phyloP scores from a whole-genome alignment of 352 stramenopile genomes.

The Globisporangium cederbergense region DNA sequence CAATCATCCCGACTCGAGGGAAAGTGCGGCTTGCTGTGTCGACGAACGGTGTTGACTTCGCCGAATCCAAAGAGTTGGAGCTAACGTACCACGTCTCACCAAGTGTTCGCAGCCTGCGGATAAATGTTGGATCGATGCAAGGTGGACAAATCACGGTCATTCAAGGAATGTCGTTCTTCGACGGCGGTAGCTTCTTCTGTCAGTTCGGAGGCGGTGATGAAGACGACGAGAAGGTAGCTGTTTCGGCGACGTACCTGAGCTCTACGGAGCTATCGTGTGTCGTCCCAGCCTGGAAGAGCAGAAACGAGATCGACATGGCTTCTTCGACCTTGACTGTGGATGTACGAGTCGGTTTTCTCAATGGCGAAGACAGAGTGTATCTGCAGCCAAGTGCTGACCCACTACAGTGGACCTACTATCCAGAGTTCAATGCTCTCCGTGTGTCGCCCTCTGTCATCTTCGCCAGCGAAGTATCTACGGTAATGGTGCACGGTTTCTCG shows the following conservation, averaged over 20 bases:
- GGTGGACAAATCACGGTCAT: slow-evolving; percentile 27
- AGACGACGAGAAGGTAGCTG: not conserved
- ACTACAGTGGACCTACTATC: slow-evolving; percentile 12
- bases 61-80: slow-evolving; percentile 15
- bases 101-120: slow-evolving; percentile 6
- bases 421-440: not conserved
- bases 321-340: not conserved
- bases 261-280: slow-evolving; percentile 17
- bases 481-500: slow-evolving; percentile 1
- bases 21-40: slow-evolving; percentile 26
- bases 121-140: slow-evolving; percentile 25
- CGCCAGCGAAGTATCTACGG: not conserved
- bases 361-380: not conserved
- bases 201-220: slow-evolving; percentile 16
- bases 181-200: slow-evolving; percentile 22
- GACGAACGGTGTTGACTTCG: slow-evolving; percentile 40
- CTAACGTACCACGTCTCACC: slow-evolving; percentile 22
- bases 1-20: slow-evolving; percentile 11
- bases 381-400: not conserved
- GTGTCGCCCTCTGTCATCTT: slow-evolving; percentile 1
- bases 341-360: slow-evolving; percentile 1
- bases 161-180: slow-evolving; percentile 21
- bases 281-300: slow-evolving; percentile 24
- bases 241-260: slow-evolving; percentile 17
- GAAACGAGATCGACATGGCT: not conserved